Base-by-base conservation (phyloP, 106 monocot species). In the Acanthochlamys bracteata region DNA sequence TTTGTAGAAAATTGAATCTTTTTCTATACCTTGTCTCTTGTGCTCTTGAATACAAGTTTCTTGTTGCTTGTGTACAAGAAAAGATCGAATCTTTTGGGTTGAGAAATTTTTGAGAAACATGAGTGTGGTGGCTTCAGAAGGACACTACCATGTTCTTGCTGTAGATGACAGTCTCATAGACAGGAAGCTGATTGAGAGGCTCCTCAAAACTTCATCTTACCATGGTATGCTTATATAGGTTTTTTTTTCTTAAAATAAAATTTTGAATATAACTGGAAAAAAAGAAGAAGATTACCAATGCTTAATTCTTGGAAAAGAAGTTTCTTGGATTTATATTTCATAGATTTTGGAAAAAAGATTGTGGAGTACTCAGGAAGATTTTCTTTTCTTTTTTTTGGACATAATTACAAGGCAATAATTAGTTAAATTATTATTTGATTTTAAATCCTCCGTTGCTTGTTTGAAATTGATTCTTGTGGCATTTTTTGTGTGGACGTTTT, bases 141-240 rank as follows among this genome's bases (percentile, higher is more conserved):
- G 69, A 0, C 76, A 77, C 62, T 80, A 88, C 60, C 93, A 89
- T 74, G 93, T 93, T 21, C 71, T 93, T 0, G 93, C 93, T 42
- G 93, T 93, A 10, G 93, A 93, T 55, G 93, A 93, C 78, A 93
- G 88, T 71, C 54, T 85, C 66, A 69, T 89, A 21, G 93, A 93
- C 67, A 71, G 93, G 56, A 93, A 89, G 68, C 80, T 93, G 51
- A 88, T 93, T 41, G 93, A 93, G 80, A 83, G 75, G 75, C 75
- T 93, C 11, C 88, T 93, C 61, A 85, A 78, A 51, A 83, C 76
- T 75, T 88, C 93, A 7, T 93, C 85, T 47, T 93, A 82, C 61
- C 89, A 85, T 78, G 93, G 93, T 89, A 71, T 53, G 41, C 39
- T 20, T 27, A 55, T 4, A 10, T 20, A 20, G 6, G 21, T 0